phyloP scores from a whole-genome alignment of 2,329 filamentous ascomycete species.

The Macrophomina tecta region DNA sequence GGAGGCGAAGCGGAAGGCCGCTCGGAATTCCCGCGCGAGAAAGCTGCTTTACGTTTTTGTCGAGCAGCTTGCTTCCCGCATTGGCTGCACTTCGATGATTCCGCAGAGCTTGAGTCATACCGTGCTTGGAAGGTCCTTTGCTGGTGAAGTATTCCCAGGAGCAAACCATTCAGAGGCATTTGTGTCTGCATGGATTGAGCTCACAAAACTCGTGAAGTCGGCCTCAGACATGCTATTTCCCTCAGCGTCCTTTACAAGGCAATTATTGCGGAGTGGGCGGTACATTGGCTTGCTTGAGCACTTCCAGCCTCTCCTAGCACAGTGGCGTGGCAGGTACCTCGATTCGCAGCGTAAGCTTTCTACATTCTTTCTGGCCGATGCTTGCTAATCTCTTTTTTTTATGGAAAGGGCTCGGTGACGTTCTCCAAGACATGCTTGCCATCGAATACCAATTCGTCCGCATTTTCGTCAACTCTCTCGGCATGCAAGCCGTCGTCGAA shows the following conservation, averaged over 20 bases:
- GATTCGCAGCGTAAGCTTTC: constrained; percentile 44
- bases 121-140: constrained; percentile 42
- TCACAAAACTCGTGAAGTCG: constrained; percentile 55
- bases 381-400: background rate
- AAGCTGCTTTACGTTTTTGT: constrained; percentile 55
- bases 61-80: constrained; percentile 58
- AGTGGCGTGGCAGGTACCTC: constrained; percentile 49
- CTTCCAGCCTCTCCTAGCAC: constrained; percentile 49
- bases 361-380: background rate
- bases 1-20: constrained; percentile 35
- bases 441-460: constrained; percentile 58
- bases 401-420: constrained; percentile 41
- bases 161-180: constrained; percentile 37
- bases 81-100: constrained; percentile 60
- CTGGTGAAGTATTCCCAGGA: constrained; percentile 18
- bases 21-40: constrained; percentile 45
- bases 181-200: constrained; percentile 58
- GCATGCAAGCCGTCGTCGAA: constrained; percentile 64
- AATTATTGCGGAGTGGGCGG: constrained; percentile 53
- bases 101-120: constrained; percentile 52
- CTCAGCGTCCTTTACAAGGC: constrained; percentile 47
- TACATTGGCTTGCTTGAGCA: constrained; percentile 58
- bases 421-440: constrained; percentile 55
- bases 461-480: constrained; percentile 55
- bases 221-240: constrained; percentile 62